Base-by-base conservation (phyloP, 2,329 filamentous ascomycete genomes). In the Exophiala spinifera region DNA sequence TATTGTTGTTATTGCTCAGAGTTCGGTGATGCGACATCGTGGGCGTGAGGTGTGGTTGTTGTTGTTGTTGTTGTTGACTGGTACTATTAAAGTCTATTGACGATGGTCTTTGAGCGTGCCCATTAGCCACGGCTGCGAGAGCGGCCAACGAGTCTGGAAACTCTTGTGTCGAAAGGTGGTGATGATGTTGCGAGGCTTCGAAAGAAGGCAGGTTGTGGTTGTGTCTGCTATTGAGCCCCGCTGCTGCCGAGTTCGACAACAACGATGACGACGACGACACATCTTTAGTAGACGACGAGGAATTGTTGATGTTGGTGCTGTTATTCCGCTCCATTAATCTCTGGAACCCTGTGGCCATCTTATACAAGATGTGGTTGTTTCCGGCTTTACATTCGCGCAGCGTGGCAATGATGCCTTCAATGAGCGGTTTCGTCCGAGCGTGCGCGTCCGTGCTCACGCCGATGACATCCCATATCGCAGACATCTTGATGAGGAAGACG, bases 401-500 rank as follows among this genome's bases (percentile, higher is more conserved):
- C 6, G 55, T 39, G 1, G 23, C 51, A 33, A 64, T 63, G 14
- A 63, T 57, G 19, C 48, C 57, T 33, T 63, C 59, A 31, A 64
- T 61, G 17, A 64, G 25, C 4, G 62, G 62, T 43, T 59, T 61
- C 15, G 62, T 64, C 20, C 52, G 51, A 17, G 53, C 49, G 37
- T 62, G 60, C 13, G 60, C 47, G 31, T 64, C 58, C 31, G 61
- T 63, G 34, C 39, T 57, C 11, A 64, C 62, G 11, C 62, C 62
- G n/a, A 64, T 63, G 4, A 51, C 46, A 5, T 47, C 53, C 62
- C 62, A 64, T 19, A 56, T 55, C 19, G 52, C 53, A 10, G 59
- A 59, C 54, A 74, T 73, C 61, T 75, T 75, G 46, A 75, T 68
- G 31, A 75, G 61, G 55, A 75, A 75, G 0, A 75, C 72, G 0